Evolutionary conservation across 768 basidiomycete species (phyloP), one percentile per base, ranked within the genome.

Genomic region (Astraeus odoratus): DNA sequence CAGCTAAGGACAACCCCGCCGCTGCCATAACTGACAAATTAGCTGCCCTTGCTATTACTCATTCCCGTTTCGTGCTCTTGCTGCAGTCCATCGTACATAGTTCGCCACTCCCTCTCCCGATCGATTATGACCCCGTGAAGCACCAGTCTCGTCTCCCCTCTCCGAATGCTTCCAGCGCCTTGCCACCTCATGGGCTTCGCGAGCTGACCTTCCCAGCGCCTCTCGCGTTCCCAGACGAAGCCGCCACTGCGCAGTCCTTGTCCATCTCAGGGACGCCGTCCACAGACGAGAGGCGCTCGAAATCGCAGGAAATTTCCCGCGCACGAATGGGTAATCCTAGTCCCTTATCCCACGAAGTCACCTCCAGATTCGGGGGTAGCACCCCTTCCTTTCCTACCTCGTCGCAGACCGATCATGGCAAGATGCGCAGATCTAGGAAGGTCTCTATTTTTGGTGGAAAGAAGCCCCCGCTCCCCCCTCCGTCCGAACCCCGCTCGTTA

Each of bases 151-250:
- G 46, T 18, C 46, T 54, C 20, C 44, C 52, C 10, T 53, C 37
- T 0, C 53, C 56, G 2, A 39, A 50, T 13, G 40, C 47, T 4
- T 40, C 54, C 38, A 46, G 50, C 25, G 53, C 56, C 1, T 58
- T 62, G 2, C 1, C 37, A 47, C 59, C 59, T 56, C 57, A 61
- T 47, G 60, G 49, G 30, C 59, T 68, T 30, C 69, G 80, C 37
- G 78, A 86, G 51, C 73, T 90, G 46, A 77, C 73, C 8, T 88
- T 89, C 60, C 87, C 87, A 19, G 76, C 83, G 5, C 87, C 87
- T 0, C 69, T 90, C 4, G 81, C 81, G 12, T 78, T 75, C 49
- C 47, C 39, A 3, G 51, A 60, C 5, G 55, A 65, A 19, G 22
- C 49, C 9, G 33, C 48, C n/a, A 51, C 59, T 16, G 34, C 25